phyloP scores from a whole-genome alignment of 202 grass and related monocot species.

The Panicum hallii region DNA sequence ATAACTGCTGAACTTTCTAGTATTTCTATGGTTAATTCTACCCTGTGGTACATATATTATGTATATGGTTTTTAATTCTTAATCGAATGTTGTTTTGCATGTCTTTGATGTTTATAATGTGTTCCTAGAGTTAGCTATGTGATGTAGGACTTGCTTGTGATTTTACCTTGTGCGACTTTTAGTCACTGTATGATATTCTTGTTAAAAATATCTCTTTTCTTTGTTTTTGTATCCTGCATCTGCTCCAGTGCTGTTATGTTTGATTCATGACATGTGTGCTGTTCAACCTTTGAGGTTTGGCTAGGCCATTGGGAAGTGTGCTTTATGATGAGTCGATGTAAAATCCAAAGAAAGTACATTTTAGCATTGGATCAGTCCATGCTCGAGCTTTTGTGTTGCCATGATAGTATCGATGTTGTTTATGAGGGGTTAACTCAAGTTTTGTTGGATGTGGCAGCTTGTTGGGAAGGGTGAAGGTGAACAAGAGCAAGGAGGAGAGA shows the following conservation, averaged over 20 bases:
- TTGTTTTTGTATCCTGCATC: not conserved
- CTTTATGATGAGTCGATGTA: not conserved
- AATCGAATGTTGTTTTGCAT: constrained; percentile 21
- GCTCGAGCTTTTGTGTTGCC: not conserved
- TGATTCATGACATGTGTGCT: not conserved
- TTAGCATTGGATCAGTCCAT: not conserved
- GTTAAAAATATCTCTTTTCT: not conserved
- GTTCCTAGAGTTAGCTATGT: not conserved
- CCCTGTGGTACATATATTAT: not conserved
- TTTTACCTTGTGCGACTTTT: constrained; percentile 8
- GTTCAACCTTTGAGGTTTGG: not conserved
- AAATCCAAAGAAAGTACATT: not conserved
- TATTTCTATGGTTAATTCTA: constrained; percentile 4
- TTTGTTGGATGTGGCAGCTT: constrained; percentile 59
- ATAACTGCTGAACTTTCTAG: constrained; percentile 29
- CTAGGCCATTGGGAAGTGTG: not conserved
- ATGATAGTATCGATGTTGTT: constrained; percentile 26
- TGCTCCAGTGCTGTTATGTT: not conserved
- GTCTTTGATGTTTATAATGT: constrained; percentile 7
- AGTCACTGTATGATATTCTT: not conserved
- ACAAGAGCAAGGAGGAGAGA: constrained; percentile 50
- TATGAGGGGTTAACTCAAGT: constrained; percentile 6
- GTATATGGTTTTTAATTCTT: constrained; percentile 28
- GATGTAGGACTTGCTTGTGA: constrained; percentile 6
- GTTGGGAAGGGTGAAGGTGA: constrained; percentile 64